phyloP scores from a whole-genome alignment of 2,329 filamentous ascomycete genomes.

The Sporothrix sp. region DNA sequence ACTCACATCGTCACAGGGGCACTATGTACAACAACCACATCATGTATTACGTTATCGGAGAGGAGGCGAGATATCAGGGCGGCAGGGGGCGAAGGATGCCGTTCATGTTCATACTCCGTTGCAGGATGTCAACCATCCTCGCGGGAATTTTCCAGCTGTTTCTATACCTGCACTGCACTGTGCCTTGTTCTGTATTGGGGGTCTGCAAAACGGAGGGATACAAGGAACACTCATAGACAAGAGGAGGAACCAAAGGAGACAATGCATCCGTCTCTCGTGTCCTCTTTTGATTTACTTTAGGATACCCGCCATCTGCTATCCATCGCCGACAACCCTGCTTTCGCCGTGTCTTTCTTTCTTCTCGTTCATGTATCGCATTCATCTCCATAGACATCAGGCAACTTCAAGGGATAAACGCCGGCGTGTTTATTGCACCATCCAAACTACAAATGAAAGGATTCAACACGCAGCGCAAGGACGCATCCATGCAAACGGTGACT shows the following conservation, averaged over 20 bases:
- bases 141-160: neutral
- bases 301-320: no score
- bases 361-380: no score
- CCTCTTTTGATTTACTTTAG: no score
- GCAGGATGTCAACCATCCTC: slow-evolving; percentile 1
- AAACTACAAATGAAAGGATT: no score
- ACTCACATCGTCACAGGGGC: neutral
- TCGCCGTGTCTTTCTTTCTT: no score
- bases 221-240: neutral
- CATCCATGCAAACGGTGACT: no score
- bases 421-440: no score
- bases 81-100: neutral
- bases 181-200: neutral
- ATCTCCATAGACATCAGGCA: no score
- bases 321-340: no score
- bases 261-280: neutral
- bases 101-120: neutral
- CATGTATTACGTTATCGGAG: neutral
- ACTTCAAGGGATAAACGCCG: no score
- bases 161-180: neutral
- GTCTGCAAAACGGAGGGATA: neutral
- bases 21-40: neutral
- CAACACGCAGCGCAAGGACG: no score
- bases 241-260: neutral
- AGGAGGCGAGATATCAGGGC: neutral